These are phyloP conservation scores for Hapsidospora chrysogenum DNA, from an alignment of 495 filamentous ascomycete genomes.

Conservation along the genomic window DNA sequence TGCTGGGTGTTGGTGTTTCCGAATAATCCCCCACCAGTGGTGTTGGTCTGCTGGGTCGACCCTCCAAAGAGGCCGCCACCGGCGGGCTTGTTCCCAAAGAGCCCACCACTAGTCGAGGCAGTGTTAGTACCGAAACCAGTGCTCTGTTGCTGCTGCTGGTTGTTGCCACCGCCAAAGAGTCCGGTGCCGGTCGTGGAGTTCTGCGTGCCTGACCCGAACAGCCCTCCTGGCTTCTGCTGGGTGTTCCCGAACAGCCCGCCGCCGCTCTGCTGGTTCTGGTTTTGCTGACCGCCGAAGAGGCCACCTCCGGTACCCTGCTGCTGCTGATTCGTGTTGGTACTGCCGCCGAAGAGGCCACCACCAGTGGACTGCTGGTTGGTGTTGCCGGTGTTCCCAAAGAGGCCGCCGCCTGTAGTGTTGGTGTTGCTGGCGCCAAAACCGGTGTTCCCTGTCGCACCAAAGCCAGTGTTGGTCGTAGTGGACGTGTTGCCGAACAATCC, in stretches of 20 bases:
- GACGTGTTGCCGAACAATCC: conserved; percentile 26
- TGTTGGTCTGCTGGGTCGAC: conserved; percentile 14
- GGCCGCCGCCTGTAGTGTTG: conserved; percentile 20
- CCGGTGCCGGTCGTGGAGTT: conserved; percentile 17
- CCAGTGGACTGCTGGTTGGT: conserved; percentile 20
- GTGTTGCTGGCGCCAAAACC: conserved; percentile 15
- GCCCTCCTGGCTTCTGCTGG: conserved; percentile 24
- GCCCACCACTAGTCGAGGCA: conserved; percentile 27
- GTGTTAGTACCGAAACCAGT: conserved; percentile 9
- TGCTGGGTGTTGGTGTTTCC: conserved; percentile 26
- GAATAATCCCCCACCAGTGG: conserved; percentile 33
- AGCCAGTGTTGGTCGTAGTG: conserved; percentile 14
- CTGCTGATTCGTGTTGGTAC: conserved; percentile 13
- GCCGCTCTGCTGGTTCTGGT: conserved; percentile 24
- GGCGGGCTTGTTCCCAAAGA: conserved; percentile 44
- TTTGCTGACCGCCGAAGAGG: conserved; percentile 14
- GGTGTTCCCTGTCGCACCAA: conserved; percentile 13
- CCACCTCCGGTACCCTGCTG: conserved; percentile 18
- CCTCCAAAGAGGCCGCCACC: conserved; percentile 29
- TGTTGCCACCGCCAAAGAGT: conserved; percentile 28
- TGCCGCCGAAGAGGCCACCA: conserved; percentile 26
- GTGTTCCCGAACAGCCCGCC: conserved; percentile 43
- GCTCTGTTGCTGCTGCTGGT: conserved; percentile 1
- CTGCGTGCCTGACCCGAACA: conserved; percentile 29
- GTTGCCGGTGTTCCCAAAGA: conserved; percentile 28